These are phyloP conservation scores for Kokia cookei DNA, from an alignment of 441 rosid genomes.

Conservation along the genomic window DNA sequence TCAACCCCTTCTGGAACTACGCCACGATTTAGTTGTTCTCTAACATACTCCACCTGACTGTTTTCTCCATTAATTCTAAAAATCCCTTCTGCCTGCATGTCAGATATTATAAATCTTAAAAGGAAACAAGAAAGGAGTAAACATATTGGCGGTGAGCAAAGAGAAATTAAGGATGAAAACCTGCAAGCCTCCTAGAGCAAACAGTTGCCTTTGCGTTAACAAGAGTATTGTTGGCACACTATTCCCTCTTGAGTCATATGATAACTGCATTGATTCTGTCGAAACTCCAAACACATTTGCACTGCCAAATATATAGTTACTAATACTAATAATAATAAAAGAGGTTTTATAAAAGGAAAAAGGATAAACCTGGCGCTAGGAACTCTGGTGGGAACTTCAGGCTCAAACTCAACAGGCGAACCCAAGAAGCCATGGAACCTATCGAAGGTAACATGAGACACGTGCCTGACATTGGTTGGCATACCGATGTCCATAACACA, in stretches of 20 bases:
- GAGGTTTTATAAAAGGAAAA: background rate
- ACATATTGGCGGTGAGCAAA: background rate
- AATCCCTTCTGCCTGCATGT: constrained; percentile 73
- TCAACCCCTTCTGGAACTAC: constrained; percentile 62
- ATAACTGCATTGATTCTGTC: constrained; percentile 85
- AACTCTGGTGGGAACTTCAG: constrained; percentile 63
- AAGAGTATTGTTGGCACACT: constrained; percentile 75
- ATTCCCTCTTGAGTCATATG: constrained; percentile 76
- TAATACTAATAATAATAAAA: no score
- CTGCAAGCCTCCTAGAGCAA: constrained; percentile 83
- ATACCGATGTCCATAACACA: constrained; percentile 75
- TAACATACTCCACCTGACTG: constrained; percentile 72
- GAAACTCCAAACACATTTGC: constrained; percentile 90
- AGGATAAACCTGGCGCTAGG: constrained; percentile 72
- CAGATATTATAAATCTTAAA: background rate
- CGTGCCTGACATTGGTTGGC: constrained; percentile 72
- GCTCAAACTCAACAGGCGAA: constrained; percentile 76
- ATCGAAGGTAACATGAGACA: constrained; percentile 79
- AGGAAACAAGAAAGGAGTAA: background rate
- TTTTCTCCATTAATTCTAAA: constrained; percentile 81
- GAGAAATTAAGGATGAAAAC: constrained; percentile 19
- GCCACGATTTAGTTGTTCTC: constrained; percentile 73
- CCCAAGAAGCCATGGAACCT: constrained; percentile 82
- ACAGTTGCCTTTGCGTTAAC: constrained; percentile 68
- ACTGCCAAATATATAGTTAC: constrained; percentile 26